A percentile compares a stretch with the other conserved stretches of the same genome.
These are phyloP conservation scores for Kickxella alabastrina DNA, from an alignment of 192 early-diverging fungal species.

Conservation along the genomic window DNA sequence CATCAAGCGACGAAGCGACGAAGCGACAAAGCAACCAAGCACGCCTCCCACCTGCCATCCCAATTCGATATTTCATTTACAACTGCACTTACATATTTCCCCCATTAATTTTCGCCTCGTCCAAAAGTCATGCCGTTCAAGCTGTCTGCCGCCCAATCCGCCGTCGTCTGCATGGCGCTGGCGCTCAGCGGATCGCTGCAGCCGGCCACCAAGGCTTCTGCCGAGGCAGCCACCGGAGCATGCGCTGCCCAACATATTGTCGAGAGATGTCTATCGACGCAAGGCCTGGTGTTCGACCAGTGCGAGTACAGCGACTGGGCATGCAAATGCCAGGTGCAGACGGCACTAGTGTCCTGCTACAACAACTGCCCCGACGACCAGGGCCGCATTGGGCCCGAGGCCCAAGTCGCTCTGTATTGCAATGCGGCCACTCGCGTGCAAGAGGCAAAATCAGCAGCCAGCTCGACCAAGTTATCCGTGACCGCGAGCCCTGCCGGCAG, in stretches of 20 bases:
- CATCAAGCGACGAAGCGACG: too few relatives aligned
- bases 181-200: not conserved
- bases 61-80: too few relatives aligned
- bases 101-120: too few relatives aligned
- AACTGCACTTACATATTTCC: too few relatives aligned
- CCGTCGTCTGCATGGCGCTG: not conserved
- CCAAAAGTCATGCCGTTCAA: too few relatives aligned
- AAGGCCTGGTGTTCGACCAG: constrained; percentile 26
- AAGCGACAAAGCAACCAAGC: too few relatives aligned
- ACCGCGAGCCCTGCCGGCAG: too few relatives aligned
- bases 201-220: not conserved
- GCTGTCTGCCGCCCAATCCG: too few relatives aligned
- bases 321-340: constrained; percentile 50
- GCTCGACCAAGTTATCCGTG: not conserved
- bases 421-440: constrained; percentile 25
- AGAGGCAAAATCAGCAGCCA: constrained; percentile 13
- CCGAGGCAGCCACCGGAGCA: not conserved
- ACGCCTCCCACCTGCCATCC: too few relatives aligned
- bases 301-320: constrained; percentile 51
- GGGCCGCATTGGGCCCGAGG: constrained; percentile 20
- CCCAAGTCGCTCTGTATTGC: constrained; percentile 44
- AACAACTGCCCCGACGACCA: constrained; percentile 45
- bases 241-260: constrained; percentile 46
- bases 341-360: constrained; percentile 38
- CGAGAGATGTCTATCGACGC: constrained; percentile 24